Conservation (phyloP, 192 early-diverging fungal genomes). For the Podila horticola region DNA sequence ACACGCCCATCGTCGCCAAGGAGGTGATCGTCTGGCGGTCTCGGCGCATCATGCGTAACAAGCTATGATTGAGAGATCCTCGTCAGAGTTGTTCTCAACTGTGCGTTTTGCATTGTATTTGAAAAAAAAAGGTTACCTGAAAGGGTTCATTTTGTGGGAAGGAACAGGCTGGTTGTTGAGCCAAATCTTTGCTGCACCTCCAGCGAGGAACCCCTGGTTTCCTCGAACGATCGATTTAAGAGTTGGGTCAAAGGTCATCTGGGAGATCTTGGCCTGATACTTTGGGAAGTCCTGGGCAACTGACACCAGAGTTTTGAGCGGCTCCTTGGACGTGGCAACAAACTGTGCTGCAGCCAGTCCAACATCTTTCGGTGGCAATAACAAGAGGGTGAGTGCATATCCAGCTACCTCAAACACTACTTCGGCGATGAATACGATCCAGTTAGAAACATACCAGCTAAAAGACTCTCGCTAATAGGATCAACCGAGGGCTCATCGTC, state of each 20-base stretch:
- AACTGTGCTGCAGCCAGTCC: slow-evolving; percentile 80
- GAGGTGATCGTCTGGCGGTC: slow-evolving; percentile 62
- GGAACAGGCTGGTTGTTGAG: slow-evolving; percentile 75
- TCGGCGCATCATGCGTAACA: slow-evolving; percentile 66
- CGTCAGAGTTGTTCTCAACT: background rate
- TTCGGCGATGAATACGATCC: background rate
- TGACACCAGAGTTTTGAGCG: slow-evolving; percentile 71
- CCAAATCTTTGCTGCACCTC: slow-evolving; percentile 57
- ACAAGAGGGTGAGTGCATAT: background rate
- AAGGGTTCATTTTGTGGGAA: slow-evolving; percentile 68
- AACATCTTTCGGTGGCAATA: slow-evolving; percentile 48
- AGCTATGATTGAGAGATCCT: slow-evolving; percentile 23
- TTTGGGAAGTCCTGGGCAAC: slow-evolving; percentile 90
- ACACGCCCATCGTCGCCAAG: slow-evolving; percentile 58
- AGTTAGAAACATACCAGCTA: slow-evolving; percentile 53
- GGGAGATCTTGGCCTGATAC: slow-evolving; percentile 79
- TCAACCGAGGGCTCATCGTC: slow-evolving; percentile 56
- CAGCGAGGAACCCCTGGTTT: slow-evolving; percentile 25
- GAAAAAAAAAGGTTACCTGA: slow-evolving; percentile 53
- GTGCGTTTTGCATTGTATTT: background rate
- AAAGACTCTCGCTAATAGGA: slow-evolving; percentile 61
- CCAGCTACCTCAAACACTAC: background rate
- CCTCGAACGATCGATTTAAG: slow-evolving; percentile 52
- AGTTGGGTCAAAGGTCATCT: slow-evolving; percentile 59
- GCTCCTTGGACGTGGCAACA: slow-evolving; percentile 67